A percentile compares a stretch with the other conserved stretches of the same genome.
Evolutionary conservation across 192 early-diverging fungal species (phyloP).

Genomic region (Coemansia nantahalensis): DNA sequence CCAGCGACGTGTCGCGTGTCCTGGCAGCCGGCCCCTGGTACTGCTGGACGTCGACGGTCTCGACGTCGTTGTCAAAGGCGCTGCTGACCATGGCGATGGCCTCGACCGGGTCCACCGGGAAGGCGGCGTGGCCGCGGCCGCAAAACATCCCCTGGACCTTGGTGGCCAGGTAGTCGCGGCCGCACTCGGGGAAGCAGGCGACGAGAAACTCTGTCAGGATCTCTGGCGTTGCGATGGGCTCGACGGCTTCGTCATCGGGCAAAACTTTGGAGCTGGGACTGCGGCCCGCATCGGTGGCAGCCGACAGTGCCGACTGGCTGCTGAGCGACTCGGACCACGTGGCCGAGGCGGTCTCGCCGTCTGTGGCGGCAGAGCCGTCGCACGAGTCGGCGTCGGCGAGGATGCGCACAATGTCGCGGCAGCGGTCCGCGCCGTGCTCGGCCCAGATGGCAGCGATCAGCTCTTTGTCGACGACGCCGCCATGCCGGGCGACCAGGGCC

Average conservation of each 20-base stretch:
- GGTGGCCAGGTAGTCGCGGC: constrained; percentile 28
- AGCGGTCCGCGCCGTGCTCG: constrained; percentile 33
- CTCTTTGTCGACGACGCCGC: constrained; percentile 29
- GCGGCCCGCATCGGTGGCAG: neutral
- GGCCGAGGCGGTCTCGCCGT: neutral
- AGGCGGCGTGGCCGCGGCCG: neutral
- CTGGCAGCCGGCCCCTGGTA: constrained; percentile 9
- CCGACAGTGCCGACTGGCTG: constrained; percentile 6
- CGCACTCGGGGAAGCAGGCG: constrained; percentile 49
- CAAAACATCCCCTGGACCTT: constrained; percentile 23
- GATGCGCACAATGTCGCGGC: constrained; percentile 43
- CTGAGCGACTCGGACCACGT: constrained; percentile 13
- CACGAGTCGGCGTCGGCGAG: constrained; percentile 16
- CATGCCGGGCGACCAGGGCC: constrained; percentile 31
- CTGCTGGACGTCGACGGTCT: constrained; percentile 27
- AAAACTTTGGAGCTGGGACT: no score
- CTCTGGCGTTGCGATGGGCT: constrained; percentile 31
- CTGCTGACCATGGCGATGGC: constrained; percentile 47
- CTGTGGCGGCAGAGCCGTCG: neutral
- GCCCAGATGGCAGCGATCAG: constrained; percentile 45
- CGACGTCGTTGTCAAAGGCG: constrained; percentile 42
- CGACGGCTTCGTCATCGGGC: neutral
- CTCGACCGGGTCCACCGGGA: constrained; percentile 43
- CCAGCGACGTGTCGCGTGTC: constrained; percentile 2
- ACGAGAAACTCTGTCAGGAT: constrained; percentile 28